Evolutionary conservation across 1,139 yeast species (phyloP), one percentile per base, ranked within the genome.

Genomic region (Kodamaea plutei): DNA sequence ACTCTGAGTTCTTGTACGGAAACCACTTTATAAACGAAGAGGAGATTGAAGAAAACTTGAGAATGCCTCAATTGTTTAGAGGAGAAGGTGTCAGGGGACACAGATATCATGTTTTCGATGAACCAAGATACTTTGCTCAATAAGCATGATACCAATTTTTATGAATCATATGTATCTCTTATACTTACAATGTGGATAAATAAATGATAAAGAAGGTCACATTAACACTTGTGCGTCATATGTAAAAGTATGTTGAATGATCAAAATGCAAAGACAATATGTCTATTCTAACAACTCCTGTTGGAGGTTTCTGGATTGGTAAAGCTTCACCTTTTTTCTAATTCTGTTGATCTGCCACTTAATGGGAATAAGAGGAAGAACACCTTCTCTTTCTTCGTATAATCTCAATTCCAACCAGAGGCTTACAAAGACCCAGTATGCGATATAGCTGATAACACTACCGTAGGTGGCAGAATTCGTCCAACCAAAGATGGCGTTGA

Each of bases 11-110:
- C 34, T 58, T 68, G 33, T 80, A 81, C 46, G 76, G 79, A 6
- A 73, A 79, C 47, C 60, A 67, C 35, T 73, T 69, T 43, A 57
- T 82, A 15, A 60, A 59, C 14, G 91, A 83, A 51, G 54, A 54
- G 14, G 64, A 69, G 15, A 79, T 87, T 15, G 75, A 76, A 9
- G 71, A 68, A 35, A 79, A 73, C 26, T 66, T 80, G 48, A 69
- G 85, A 46, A 87, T 88, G 76, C 98, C 98, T 2, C 61, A 63
- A n/a, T 58, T 74, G 46, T 87, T 91, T 58, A 69, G 77, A 42
- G 97, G 95, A n/a, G 88, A 84, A 28, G 98, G 98, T 26, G 89
- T 88, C 15, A 76, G 96, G 46, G 97, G 91, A 1, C 98, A 91
- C 56, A 69, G 77, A 42, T 91, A 84, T 64, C 97, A 91, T 58